phyloP scores from a whole-genome alignment of 2,329 filamentous ascomycete species.

The Hymenoscyphus linearis region DNA sequence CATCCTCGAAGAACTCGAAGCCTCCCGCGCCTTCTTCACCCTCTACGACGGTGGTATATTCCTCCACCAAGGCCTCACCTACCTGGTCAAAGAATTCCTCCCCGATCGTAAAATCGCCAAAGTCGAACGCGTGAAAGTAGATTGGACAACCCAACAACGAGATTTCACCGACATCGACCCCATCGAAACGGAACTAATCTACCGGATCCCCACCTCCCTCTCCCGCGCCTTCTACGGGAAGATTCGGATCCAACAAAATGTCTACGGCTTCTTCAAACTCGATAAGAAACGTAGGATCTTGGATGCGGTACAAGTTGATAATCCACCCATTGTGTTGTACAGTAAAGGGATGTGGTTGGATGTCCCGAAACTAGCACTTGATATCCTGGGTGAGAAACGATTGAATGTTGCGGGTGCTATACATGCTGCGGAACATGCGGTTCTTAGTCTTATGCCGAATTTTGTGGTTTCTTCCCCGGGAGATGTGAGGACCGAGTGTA shows the following conservation, averaged over 20 bases:
- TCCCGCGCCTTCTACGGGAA: slow-evolving; percentile 77
- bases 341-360: slow-evolving; percentile 96
- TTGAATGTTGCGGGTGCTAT: slow-evolving; percentile 86
- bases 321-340: slow-evolving; percentile 79
- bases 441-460: slow-evolving; percentile 81
- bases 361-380: slow-evolving; percentile 71
- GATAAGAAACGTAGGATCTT: slow-evolving; percentile 79
- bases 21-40: slow-evolving; percentile 89
- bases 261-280: slow-evolving; percentile 98
- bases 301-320: slow-evolving; percentile 89
- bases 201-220: slow-evolving; percentile 56
- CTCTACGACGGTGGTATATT: slow-evolving; percentile 97
- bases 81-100: slow-evolving; percentile 83
- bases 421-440: slow-evolving; percentile 88
- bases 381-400: slow-evolving; percentile 66
- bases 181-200: slow-evolving; percentile 83
- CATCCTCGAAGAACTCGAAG: slow-evolving; percentile 93
- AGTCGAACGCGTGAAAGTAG: slow-evolving; percentile 83
- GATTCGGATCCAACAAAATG: slow-evolving; percentile 80
- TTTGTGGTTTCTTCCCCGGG: slow-evolving; percentile 87
- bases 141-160: slow-evolving; percentile 90
- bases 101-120: slow-evolving; percentile 77
- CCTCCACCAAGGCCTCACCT: slow-evolving; percentile 90
- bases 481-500: slow-evolving; percentile 92
- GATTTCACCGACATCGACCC: slow-evolving; percentile 95